Evolutionary conservation across 257 asterid species (phyloP), one percentile per base, ranked within the genome.

Genomic region (Buddleja alternifolia): DNA sequence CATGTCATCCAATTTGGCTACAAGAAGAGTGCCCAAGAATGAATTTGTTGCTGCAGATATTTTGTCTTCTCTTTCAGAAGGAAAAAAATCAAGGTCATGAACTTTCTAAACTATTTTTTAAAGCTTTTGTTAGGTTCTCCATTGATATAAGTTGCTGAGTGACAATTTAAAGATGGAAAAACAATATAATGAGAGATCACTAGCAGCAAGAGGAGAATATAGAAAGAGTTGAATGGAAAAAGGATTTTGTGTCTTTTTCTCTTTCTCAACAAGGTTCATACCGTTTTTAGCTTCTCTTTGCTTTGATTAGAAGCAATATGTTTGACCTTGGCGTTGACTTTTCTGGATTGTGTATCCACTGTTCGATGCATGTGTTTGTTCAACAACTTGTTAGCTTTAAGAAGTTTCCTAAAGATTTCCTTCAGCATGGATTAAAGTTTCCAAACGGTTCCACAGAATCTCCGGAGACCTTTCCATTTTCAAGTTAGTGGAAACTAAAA

Each of bases 51-150:
- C 86, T 15, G 78, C 77, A 20, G 93, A 94, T 78, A 72, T 82
- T 63, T 83, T 86, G 41, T 77, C 91, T 36, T 81, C 88, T 72
- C 93, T 94, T 52, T 78, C 95, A 44, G 97, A 86, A 78, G 97
- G 63, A 65, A 84, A 72, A 75, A 86, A 80, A 81, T 91, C 95
- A 46, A 87, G 95, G 98, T 92, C 57, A 72, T 62, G 64, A 60
- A 50, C 66, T 50, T 70, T 77, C 39, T 52, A 9, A 67, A 20
- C 72, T 62, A 60, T 58, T 63, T 74, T 50, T 37, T 70, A 11
- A 67, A 23, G 61, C 53, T 41, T 56, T 53, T 61, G n/a, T 40
- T 23, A 36, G 70, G 45, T 67, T 32, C 47, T 59, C 50, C 40
- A 32, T 60, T 74, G 63, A 6, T 48, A 25, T 60, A 11, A 11